Base-by-base conservation (phyloP, 2,329 filamentous ascomycete species). In the Ophiostoma populinum region DNA sequence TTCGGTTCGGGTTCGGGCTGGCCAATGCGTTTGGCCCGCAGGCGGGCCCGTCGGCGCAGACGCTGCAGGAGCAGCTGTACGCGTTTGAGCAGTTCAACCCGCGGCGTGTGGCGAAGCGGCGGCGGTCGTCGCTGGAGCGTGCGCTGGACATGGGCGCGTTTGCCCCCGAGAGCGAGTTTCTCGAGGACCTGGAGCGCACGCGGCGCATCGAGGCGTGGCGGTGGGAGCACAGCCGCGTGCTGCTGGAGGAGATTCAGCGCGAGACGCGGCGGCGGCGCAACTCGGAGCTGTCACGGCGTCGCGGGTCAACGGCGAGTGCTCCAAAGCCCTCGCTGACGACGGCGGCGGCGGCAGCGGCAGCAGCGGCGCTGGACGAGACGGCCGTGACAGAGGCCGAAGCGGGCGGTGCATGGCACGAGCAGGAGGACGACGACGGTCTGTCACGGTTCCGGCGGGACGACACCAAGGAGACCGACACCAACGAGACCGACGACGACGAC, bases 151-250 rank as follows among this genome's bases (percentile, higher is more conserved):
- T 30, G 11, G 18, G 6, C 15, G n/a, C n/a, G n/a, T n/a, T n/a
- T n/a, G n/a, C n/a, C n/a, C n/a, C 65, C 29, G 65, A 72, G 38
- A 61, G 64, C 24, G 65, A 70, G 27, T 57, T 61, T 24, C 56
- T 63, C 19, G 67, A 75, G 26, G 77, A 83, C 43, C 61, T 69
- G 26, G 83, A 93, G 45, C 76, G 79, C 50, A 79, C 76, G 50
- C 72, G 76, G 46, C 70, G 87, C 40, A 92, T 98, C 50, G 87
- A 95, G 55, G 70, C 72, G 34, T 98, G 90, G 90, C 71, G 86
- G 37, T 57, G 92, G 49, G 87, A 95, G 49, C 86, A 98, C 52
- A 93, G 85, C 53, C 71, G 72, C 39, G 73, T 82, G 9, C 61
- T 98, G 19, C 54, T 94, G 22, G 80, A 92, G 37, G 83, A 94